These are phyloP conservation scores for Nematocida ironsii DNA, from an alignment of 371 early-diverging fungal genomes.

Conservation along the genomic window DNA sequence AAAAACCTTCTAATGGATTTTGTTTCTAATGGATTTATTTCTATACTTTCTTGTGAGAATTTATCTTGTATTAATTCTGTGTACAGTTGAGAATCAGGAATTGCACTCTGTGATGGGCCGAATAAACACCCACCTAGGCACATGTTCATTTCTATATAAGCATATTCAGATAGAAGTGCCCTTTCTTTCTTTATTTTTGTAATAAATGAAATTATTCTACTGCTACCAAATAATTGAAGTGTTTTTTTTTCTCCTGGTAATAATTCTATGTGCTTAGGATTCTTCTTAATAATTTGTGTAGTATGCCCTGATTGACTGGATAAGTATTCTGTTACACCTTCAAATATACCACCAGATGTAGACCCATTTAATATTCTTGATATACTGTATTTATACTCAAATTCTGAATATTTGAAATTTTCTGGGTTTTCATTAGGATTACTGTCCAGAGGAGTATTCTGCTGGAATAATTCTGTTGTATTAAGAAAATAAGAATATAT, in stretches of 20 bases:
- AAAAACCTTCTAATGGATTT: neutral
- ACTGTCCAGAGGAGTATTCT: neutral
- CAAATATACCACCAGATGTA: slow-evolving; percentile 48
- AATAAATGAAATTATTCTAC: slow-evolving; percentile 36
- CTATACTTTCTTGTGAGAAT: slow-evolving; percentile 7
- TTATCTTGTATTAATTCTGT: neutral
- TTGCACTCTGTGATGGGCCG: slow-evolving; percentile 45
- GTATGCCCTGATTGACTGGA: neutral
- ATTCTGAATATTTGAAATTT: neutral
- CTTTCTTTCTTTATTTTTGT: slow-evolving; percentile 25
- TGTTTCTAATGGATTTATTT: neutral
- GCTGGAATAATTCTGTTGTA: neutral
- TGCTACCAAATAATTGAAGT: slow-evolving; percentile 40
- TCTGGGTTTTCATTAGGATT: no score
- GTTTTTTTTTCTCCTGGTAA: neutral
- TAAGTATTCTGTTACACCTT: neutral
- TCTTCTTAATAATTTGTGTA: neutral
- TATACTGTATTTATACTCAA: neutral
- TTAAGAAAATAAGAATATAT: neutral
- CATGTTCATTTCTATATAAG: slow-evolving; percentile 47
- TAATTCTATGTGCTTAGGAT: slow-evolving; percentile 32
- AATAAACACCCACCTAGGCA: slow-evolving; percentile 42
- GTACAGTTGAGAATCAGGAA: neutral
- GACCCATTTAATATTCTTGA: slow-evolving; percentile 26
- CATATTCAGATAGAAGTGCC: neutral